A percentile compares a stretch with the other conserved stretches of the same genome.
These are phyloP conservation scores for Populus tomentosa DNA, from an alignment of 441 rosid species.

Conservation along the genomic window DNA sequence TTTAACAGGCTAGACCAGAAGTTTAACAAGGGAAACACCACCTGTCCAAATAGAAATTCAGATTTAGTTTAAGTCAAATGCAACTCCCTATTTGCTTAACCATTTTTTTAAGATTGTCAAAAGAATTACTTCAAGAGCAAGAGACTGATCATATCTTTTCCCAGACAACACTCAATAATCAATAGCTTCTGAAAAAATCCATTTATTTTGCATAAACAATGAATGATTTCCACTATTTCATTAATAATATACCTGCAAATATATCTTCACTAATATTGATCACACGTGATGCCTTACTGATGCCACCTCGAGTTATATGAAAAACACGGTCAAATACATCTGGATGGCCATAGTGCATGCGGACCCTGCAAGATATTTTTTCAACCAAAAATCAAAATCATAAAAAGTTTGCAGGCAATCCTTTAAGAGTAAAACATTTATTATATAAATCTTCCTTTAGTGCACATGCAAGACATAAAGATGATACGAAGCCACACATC, in stretches of 20 bases:
- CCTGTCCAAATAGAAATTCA: too few species aligned
- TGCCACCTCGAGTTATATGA: slow-evolving; percentile 96
- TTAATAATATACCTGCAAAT: slow-evolving; percentile 62
- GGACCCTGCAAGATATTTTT: slow-evolving; percentile 63
- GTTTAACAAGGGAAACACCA: too few species aligned
- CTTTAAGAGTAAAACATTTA: too few species aligned
- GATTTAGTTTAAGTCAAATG: background rate
- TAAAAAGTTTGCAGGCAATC: background rate
- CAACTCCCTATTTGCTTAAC: background rate
- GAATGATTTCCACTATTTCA: background rate
- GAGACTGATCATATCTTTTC: too few species aligned
- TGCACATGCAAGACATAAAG: background rate
- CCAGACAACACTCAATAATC: background rate
- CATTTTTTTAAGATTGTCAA: too few species aligned
- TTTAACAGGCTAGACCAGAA: too few species aligned
- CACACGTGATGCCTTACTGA: slow-evolving; percentile 96
- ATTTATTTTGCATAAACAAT: background rate
- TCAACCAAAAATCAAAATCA: slow-evolving; percentile 13
- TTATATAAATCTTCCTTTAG: background rate
- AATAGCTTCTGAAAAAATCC: background rate
- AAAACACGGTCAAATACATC: slow-evolving; percentile 95
- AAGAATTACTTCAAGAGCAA: too few species aligned
- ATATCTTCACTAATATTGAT: slow-evolving; percentile 98
- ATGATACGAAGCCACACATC: background rate
- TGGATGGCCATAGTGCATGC: slow-evolving; percentile 99